Conservation (phyloP, 2,329 filamentous ascomycete species). For the Ophiostoma piceae region DNA sequence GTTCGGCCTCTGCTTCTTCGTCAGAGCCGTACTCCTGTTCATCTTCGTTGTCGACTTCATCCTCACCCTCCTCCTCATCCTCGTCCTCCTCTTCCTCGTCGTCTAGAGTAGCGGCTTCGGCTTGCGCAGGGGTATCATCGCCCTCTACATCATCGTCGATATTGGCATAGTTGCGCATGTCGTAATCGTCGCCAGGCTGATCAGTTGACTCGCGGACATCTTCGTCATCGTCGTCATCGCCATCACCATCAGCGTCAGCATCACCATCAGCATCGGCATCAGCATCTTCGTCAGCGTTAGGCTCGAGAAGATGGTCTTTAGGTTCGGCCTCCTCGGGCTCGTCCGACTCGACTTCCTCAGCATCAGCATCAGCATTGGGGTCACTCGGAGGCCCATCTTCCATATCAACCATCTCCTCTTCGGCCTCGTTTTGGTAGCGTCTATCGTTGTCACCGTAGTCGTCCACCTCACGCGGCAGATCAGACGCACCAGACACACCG, state of each 20-base stretch:
- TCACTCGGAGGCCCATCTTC: slow-evolving; percentile 17
- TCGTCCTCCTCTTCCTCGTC: slow-evolving; percentile 26
- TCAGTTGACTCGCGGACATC: slow-evolving; percentile 23
- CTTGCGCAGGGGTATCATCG: slow-evolving; percentile 15
- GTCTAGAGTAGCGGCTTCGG: slow-evolving; percentile 23
- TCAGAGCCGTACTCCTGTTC: background rate
- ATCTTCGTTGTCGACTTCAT: slow-evolving; percentile 28
- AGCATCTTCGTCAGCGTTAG: slow-evolving; percentile 31
- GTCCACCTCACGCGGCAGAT: slow-evolving; percentile 28
- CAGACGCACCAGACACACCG: slow-evolving; percentile 14
- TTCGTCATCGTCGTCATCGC: slow-evolving; percentile 29
- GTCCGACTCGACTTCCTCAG: slow-evolving; percentile 26
- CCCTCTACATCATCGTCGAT: slow-evolving; percentile 32
- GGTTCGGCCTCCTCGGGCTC: slow-evolving; percentile 35
- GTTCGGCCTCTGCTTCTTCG: slow-evolving; percentile 6
- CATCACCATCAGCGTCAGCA: slow-evolving; percentile 27
- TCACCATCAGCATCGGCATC: slow-evolving; percentile 19
- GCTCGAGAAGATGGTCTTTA: slow-evolving; percentile 25
- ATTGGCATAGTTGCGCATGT: slow-evolving; percentile 32
- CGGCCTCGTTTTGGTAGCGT: slow-evolving; percentile 32
- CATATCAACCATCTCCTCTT: slow-evolving; percentile 31
- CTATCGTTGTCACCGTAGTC: slow-evolving; percentile 28
- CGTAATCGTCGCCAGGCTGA: slow-evolving; percentile 32
- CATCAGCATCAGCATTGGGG: slow-evolving; percentile 25
- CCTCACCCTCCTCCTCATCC: slow-evolving; percentile 28